phyloP scores from a whole-genome alignment of 1,284 basidiomycete species.

The Cutaneotrichosporon mucoides region DNA sequence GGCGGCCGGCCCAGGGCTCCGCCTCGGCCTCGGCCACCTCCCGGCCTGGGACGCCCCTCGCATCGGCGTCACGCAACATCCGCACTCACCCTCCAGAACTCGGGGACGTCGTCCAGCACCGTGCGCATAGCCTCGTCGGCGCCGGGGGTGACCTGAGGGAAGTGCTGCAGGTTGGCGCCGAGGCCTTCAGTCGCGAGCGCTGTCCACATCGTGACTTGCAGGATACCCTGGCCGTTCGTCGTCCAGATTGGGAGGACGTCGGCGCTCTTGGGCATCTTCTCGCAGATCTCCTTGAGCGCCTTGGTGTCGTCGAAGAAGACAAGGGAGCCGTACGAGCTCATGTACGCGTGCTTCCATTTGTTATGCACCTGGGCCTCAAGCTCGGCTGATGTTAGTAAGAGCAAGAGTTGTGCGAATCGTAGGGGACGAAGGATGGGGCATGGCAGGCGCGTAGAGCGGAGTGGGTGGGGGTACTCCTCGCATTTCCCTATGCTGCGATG shows the following conservation, averaged over 20 bases:
- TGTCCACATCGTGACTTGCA: conserved; percentile 52
- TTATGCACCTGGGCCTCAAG: not conserved
- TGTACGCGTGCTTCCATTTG: conserved; percentile 34
- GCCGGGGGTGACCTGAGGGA: conserved; percentile 27
- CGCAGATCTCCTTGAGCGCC: conserved; percentile 44
- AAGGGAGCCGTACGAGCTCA: conserved; percentile 50
- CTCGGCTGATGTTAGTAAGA: conserved; percentile 3
- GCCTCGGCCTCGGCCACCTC: too few relatives aligned
- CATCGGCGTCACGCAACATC: too few relatives aligned
- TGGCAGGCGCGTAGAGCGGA: too few relatives aligned
- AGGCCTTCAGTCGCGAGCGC: conserved; percentile 50
- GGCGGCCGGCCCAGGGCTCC: too few relatives aligned
- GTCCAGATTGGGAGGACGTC: conserved; percentile 33
- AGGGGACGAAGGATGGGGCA: too few relatives aligned
- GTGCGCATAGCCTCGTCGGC: conserved; percentile 35
- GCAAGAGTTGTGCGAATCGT: too few relatives aligned
- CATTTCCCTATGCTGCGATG: too few relatives aligned
- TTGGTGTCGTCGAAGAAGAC: conserved; percentile 52
- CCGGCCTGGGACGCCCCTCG: too few relatives aligned
- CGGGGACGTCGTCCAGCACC: conserved; percentile 42
- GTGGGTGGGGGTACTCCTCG: too few relatives aligned
- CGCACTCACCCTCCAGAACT: conserved; percentile 40
- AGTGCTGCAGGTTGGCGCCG: conserved; percentile 52
- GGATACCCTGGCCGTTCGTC: conserved; percentile 40
- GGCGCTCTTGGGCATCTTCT: conserved; percentile 45